Evolutionary conservation across 257 asterid species (phyloP).

Genomic region (Apocynum venetum): DNA sequence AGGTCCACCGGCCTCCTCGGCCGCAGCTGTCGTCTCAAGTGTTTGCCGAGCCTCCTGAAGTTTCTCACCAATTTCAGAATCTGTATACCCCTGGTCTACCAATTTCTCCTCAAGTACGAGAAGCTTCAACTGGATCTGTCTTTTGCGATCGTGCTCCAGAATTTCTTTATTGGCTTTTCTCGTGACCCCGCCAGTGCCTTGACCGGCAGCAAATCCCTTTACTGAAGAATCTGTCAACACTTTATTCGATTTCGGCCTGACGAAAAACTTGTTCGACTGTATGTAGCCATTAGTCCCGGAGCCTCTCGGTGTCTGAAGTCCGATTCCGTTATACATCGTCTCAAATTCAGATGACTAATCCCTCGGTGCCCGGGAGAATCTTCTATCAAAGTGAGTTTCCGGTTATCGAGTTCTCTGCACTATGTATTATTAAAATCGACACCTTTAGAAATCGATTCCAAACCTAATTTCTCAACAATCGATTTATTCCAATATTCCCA

Average conservation of each 20-base stretch:
- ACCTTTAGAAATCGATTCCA: slow-evolving; percentile 9
- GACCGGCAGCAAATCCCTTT: slow-evolving; percentile 57
- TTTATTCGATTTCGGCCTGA: slow-evolving; percentile 49
- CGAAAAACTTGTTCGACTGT: slow-evolving; percentile 71
- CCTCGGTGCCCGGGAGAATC: background rate
- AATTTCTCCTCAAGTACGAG: slow-evolving; percentile 70
- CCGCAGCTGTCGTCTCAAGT: slow-evolving; percentile 43
- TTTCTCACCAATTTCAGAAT: slow-evolving; percentile 67
- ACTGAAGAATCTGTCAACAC: slow-evolving; percentile 42
- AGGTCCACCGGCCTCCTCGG: slow-evolving; percentile 51
- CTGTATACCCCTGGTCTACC: slow-evolving; percentile 69
- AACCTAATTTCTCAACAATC: slow-evolving; percentile 7
- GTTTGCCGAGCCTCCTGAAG: slow-evolving; percentile 55
- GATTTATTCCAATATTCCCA: background rate
- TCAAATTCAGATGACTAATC: background rate
- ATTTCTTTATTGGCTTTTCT: slow-evolving; percentile 65
- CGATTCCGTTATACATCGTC: slow-evolving; percentile 87
- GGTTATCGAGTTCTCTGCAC: too few relatives aligned
- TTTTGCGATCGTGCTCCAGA: slow-evolving; percentile 91
- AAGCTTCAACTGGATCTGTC: slow-evolving; percentile 79
- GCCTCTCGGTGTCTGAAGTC: slow-evolving; percentile 81
- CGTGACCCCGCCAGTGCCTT: slow-evolving; percentile 68
- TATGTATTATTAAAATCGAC: slow-evolving; percentile 21
- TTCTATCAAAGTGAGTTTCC: background rate
- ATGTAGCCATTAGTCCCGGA: slow-evolving; percentile 92